Evolutionary conservation across 805 yeast species (phyloP).

Genomic region (Candida gorgasii): DNA sequence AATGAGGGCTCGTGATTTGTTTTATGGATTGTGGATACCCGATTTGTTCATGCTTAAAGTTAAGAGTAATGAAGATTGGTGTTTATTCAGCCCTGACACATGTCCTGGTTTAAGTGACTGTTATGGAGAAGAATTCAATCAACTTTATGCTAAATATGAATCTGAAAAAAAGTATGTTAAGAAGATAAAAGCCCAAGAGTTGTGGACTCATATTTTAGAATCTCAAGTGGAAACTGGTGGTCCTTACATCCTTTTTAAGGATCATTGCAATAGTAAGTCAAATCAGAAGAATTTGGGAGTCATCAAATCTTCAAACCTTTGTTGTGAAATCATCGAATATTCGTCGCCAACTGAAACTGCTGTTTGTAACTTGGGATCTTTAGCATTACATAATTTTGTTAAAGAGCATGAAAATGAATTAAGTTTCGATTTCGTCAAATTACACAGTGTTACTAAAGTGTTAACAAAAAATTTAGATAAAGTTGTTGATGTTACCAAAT

Average conservation of each 20-base stretch:
- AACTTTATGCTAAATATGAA: conserved; percentile 73
- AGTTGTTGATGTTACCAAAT: conserved; percentile 80
- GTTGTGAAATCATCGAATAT: conserved; percentile 93
- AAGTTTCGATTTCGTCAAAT: conserved; percentile 66
- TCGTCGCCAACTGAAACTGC: conserved; percentile 92
- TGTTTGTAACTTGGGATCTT: conserved; percentile 90
- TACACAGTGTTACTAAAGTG: conserved; percentile 78
- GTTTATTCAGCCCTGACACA: conserved; percentile 84
- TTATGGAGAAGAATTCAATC: conserved; percentile 82
- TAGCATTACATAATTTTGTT: conserved; percentile 83
- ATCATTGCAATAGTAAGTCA: conserved; percentile 81
- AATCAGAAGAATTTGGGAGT: conserved; percentile 92
- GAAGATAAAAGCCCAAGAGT: conserved; percentile 79
- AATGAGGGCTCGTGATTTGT: conserved; percentile 86
- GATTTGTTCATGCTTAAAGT: conserved; percentile 94
- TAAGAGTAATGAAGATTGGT: conserved; percentile 77
- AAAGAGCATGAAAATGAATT: conserved; percentile 35
- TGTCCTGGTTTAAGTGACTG: conserved; percentile 83
- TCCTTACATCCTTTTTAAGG: conserved; percentile 93
- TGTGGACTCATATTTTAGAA: conserved; percentile 87
- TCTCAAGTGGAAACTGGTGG: conserved; percentile 96
- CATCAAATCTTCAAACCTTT: conserved; percentile 89
- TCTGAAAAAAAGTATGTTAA: conserved; percentile 61
- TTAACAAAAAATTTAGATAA: conserved; percentile 75
- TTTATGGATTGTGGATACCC: conserved; percentile 92